Base-by-base conservation (phyloP, 2,329 filamentous ascomycete genomes). In the Arthrobotrys sinensis region DNA sequence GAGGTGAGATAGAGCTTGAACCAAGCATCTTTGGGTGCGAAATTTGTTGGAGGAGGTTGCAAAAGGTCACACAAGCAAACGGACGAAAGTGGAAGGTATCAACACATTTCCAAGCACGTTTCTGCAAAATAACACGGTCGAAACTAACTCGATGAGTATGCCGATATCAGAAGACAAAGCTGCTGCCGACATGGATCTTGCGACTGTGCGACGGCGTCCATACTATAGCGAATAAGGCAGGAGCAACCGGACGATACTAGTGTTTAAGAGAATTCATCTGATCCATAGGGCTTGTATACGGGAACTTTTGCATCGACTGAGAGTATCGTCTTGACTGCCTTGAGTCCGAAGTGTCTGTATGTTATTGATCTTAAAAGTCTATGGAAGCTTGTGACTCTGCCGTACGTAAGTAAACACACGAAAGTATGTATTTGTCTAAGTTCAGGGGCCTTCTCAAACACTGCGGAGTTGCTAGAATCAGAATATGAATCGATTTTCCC, bases 11-110 rank as follows among this genome's bases (percentile, higher is more conserved):
- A 19, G 21, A 28, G 21, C 36, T 19, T 43, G 36, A 28, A 43
- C 36, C 4, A 10, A 60, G 14, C 55, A 16, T 60, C 14, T 21
- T 24, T 65, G 21, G 46, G 24, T 6, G 28, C 48, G 57, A 43
- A 70, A 62, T 43, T 76, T 76, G 72, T 76, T 70, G 72, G 53
- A 63, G n/a, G 53, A 69, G 32, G 64, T 76, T 76, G 72, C 34
- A 28, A 36, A 34, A 40, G 34, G 65, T 70, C 46, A 64, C 68
- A 76, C 72, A 76, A 62, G 55, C 55, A 34, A 21, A 69, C 36
- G n/a, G 19, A 53, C 73, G 4, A 66, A 77, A 71, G 57, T 6
- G 73, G 73, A 66, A 77, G 73, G 73, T 77, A 53, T 36, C 73
- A 77, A 77, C 73, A 60, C 73, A 71, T 43, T 60, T 28, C 8